These are phyloP conservation scores for Litchi chinensis DNA, from an alignment of 345 rosid genomes.

Conservation along the genomic window DNA sequence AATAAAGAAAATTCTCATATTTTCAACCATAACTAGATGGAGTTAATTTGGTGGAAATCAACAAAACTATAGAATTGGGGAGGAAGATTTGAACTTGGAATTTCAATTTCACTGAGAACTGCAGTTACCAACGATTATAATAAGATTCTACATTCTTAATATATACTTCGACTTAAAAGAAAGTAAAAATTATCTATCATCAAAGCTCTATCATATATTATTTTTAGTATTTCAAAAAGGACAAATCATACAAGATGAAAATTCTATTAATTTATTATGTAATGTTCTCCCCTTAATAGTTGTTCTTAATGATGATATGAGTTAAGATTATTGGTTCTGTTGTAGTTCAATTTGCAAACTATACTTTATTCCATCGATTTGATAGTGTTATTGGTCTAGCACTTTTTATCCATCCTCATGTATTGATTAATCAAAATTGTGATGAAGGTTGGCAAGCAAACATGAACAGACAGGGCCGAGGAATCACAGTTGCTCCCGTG, in stretches of 20 bases:
- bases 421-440: conserved; percentile 5
- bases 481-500: conserved; percentile 38
- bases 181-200: too few relatives aligned
- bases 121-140: too few relatives aligned
- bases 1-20: too few relatives aligned
- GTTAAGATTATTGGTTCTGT: not conserved
- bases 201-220: too few relatives aligned
- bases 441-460: conserved; percentile 56
- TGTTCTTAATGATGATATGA: not conserved
- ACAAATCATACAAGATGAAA: too few relatives aligned
- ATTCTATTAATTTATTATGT: too few relatives aligned
- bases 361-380: not conserved
- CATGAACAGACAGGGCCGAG: conserved; percentile 43
- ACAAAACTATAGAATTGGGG: too few relatives aligned
- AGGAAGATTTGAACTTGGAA: too few relatives aligned
- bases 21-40: too few relatives aligned
- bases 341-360: not conserved
- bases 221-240: not conserved
- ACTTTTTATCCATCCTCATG: not conserved
- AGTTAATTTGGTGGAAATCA: too few relatives aligned
- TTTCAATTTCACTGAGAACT: too few relatives aligned
- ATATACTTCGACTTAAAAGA: not conserved
- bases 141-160: too few relatives aligned
- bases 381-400: not conserved
- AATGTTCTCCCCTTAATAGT: not conserved